phyloP scores from a whole-genome alignment of 2,329 filamentous ascomycete genomes.

The Colletotrichum australisinense region DNA sequence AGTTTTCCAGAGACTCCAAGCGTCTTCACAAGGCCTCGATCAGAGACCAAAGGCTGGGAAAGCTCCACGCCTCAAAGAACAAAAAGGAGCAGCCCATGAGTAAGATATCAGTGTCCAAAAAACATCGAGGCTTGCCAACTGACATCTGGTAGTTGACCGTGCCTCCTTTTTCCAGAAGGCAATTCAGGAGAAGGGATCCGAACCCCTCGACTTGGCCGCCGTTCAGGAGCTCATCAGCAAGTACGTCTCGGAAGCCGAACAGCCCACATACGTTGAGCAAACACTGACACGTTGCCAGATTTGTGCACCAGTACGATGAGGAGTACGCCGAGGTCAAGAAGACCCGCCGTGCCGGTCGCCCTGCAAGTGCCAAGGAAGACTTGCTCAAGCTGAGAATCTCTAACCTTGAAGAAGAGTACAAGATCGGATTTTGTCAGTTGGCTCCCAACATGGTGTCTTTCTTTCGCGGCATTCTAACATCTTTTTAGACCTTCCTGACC shows the following conservation, averaged over 20 bases:
- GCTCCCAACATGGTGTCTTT: not conserved
- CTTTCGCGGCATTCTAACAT: not conserved
- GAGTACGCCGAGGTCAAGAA: conserved; percentile 75
- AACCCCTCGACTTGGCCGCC: conserved; percentile 63
- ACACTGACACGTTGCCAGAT: conserved; percentile 58
- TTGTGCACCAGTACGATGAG: conserved; percentile 76
- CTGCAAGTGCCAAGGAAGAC: conserved; percentile 81
- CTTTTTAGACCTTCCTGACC: conserved; percentile 70
- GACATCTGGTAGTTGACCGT: conserved; percentile 45
- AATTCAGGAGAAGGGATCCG: conserved; percentile 61
- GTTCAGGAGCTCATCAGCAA: conserved; percentile 71
- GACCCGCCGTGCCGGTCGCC: conserved; percentile 80
- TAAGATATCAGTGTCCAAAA: conserved; percentile 51
- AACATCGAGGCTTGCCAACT: not conserved
- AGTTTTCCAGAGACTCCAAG: conserved; percentile 88
- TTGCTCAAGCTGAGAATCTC: conserved; percentile 78
- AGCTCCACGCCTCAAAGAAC: conserved; percentile 74
- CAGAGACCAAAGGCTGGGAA: conserved; percentile 85
- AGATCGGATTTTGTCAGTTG: conserved; percentile 80
- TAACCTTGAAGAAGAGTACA: conserved; percentile 81
- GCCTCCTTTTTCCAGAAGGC: conserved; percentile 76
- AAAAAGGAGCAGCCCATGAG: conserved; percentile 81
- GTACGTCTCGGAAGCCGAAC: conserved; percentile 53
- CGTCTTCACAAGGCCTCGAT: conserved; percentile 82
- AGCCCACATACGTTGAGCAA: not conserved